A percentile compares a stretch with the other conserved stretches of the same genome.
These are phyloP conservation scores for Oryza brachyantha DNA, from an alignment of 176 grass and related monocot genomes.

Conservation along the genomic window DNA sequence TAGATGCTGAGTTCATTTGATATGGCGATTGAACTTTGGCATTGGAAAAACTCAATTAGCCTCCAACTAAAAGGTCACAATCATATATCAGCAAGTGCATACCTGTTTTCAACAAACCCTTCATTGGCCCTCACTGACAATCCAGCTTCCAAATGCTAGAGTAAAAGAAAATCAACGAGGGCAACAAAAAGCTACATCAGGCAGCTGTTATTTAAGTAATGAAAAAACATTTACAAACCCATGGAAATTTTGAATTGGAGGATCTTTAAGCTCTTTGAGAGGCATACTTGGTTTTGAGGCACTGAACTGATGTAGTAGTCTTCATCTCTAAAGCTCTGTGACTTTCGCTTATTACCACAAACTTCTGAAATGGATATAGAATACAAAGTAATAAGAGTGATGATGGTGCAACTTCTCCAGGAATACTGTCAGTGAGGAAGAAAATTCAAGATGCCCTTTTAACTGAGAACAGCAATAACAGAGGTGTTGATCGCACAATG, in stretches of 20 bases:
- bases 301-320: conserved; percentile 94
- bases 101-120: conserved; percentile 81
- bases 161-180: conserved; percentile 3
- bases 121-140: conserved; percentile 71
- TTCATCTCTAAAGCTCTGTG: conserved; percentile 73
- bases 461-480: background rate
- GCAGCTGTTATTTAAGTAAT: background rate
- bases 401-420: background rate
- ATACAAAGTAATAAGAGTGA: background rate
- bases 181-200: conserved; percentile 5
- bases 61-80: background rate
- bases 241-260: background rate
- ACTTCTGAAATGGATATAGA: conserved; percentile 60
- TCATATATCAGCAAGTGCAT: conserved; percentile 12
- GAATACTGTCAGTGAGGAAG: background rate
- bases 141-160: conserved; percentile 91
- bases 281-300: conserved; percentile 81
- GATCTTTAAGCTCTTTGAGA: background rate
- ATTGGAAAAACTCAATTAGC: conserved; percentile 1
- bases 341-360: conserved; percentile 72
- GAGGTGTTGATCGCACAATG: background rate
- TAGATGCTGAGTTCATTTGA: background rate
- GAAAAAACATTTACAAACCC: conserved; percentile 11
- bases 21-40: background rate
- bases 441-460: conserved; percentile 7